phyloP scores from a whole-genome alignment of 1,139 yeast genomes.

The Suhomyces bribrorum region DNA sequence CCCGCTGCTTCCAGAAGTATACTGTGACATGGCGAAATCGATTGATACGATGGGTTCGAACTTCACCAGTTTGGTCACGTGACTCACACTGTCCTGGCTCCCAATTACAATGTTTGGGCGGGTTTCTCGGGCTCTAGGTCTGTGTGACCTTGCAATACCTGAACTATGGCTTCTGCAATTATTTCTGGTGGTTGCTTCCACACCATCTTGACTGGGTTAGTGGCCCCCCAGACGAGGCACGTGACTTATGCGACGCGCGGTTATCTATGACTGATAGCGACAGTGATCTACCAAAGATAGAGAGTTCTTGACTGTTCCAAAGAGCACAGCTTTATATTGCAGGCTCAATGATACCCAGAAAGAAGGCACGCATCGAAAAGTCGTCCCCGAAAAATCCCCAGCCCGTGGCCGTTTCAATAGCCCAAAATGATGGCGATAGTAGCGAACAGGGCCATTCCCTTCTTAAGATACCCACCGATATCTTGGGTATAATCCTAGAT shows the following conservation, averaged over 20 bases:
- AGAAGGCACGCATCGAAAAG: background rate
- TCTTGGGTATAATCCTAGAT: conserved; percentile 25
- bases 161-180: too few species aligned
- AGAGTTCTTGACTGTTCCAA: background rate
- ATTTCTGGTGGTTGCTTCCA: background rate
- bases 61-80: too few species aligned
- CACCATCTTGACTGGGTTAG: background rate
- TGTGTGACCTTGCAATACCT: too few species aligned
- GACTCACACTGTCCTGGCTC: too few species aligned
- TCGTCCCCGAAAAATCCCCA: background rate
- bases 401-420: too few species aligned
- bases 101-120: too few species aligned
- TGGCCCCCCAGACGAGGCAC: background rate
- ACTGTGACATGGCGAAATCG: background rate
- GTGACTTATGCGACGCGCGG: conserved; percentile 4
- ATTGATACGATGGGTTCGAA: too few species aligned
- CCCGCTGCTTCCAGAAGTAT: background rate
- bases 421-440: too few species aligned
- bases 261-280: conserved; percentile 1
- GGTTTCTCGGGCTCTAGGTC: too few species aligned
- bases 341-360: background rate
- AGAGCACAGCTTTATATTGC: too few species aligned
- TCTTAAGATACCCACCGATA: conserved; percentile 18
- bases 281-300: background rate
- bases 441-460: conserved; percentile 8